Evolutionary conservation across 257 asterid species (phyloP).

Genomic region (Ilex asprella): DNA sequence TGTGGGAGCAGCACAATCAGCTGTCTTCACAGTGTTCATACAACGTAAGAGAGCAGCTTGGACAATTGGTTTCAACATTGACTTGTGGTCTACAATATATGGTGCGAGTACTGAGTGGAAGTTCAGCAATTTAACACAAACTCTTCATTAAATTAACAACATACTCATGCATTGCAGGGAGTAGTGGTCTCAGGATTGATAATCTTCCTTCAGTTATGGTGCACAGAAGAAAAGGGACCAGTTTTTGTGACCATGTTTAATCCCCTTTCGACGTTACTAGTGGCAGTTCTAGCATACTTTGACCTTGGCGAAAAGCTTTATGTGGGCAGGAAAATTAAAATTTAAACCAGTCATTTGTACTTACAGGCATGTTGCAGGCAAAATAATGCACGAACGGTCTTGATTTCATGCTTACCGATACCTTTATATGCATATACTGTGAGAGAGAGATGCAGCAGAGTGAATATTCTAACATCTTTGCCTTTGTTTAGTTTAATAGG

Average conservation of each 20-base stretch:
- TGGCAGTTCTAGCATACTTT: slow-evolving; percentile 48
- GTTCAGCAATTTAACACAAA: neutral
- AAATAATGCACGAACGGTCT: too few species aligned
- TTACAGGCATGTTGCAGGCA: too few species aligned
- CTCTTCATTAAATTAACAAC: neutral
- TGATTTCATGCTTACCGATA: too few species aligned
- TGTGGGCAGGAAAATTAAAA: slow-evolving; percentile 49
- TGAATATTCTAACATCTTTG: neutral
- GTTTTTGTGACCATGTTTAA: slow-evolving; percentile 73
- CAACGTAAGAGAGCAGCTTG: slow-evolving; percentile 48
- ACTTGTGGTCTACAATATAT: slow-evolving; percentile 62
- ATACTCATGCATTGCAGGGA: slow-evolving; percentile 35
- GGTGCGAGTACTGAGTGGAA: slow-evolving; percentile 34
- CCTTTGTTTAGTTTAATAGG: slow-evolving; percentile 52
- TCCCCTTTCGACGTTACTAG: slow-evolving; percentile 58
- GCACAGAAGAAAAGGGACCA: slow-evolving; percentile 70
- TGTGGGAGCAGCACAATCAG: slow-evolving; percentile 83
- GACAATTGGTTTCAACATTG: slow-evolving; percentile 65
- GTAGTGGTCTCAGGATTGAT: slow-evolving; percentile 56
- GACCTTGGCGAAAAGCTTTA: slow-evolving; percentile 62
- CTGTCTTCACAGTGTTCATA: slow-evolving; percentile 47
- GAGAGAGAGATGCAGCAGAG: too few species aligned
- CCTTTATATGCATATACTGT: too few species aligned
- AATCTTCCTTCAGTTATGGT: slow-evolving; percentile 48
- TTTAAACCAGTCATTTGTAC: too few species aligned